Conservation (phyloP, 2,329 filamentous ascomycete genomes). For the Talaromyces atroroseus region DNA sequence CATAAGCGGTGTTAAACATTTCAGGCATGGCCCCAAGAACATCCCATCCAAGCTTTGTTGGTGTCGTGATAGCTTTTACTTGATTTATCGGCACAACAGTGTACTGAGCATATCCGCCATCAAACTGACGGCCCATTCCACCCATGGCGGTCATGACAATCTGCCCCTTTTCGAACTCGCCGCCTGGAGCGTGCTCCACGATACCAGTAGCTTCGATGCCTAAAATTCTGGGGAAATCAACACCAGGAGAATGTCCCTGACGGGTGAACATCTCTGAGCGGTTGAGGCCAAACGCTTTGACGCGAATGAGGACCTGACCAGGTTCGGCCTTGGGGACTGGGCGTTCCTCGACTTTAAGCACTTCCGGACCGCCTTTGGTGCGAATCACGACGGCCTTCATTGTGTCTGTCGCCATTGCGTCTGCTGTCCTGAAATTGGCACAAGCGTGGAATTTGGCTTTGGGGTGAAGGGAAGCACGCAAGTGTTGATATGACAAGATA, state of each 20-base stretch:
- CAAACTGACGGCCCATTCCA: slow-evolving; percentile 43
- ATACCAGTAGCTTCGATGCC: slow-evolving; percentile 45
- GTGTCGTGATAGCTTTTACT: slow-evolving; percentile 30
- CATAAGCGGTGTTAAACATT: slow-evolving; percentile 49
- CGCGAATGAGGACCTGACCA: slow-evolving; percentile 38
- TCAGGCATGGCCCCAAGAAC: slow-evolving; percentile 45
- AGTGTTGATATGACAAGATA: background rate
- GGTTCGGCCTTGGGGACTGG: slow-evolving; percentile 36
- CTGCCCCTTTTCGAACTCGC: slow-evolving; percentile 34
- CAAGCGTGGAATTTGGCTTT: background rate
- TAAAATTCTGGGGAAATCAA: slow-evolving; percentile 41
- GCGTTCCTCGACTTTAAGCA: slow-evolving; percentile 34
- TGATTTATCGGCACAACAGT: slow-evolving; percentile 39
- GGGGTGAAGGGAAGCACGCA: background rate
- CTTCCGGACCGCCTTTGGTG: slow-evolving; percentile 34
- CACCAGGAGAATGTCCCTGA: slow-evolving; percentile 37
- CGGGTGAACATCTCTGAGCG: slow-evolving; percentile 45
- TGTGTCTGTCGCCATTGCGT: slow-evolving; percentile 15
- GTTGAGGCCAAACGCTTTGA: slow-evolving; percentile 45
- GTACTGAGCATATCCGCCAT: slow-evolving; percentile 49
- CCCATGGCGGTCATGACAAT: slow-evolving; percentile 47
- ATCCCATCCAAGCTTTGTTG: slow-evolving; percentile 36
- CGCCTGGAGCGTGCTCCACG: slow-evolving; percentile 33
- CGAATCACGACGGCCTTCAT: slow-evolving; percentile 45
- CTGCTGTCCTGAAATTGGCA: background rate